Evolutionary conservation across 768 basidiomycete species (phyloP).

Genomic region (Lanmaoa rubissima): DNA sequence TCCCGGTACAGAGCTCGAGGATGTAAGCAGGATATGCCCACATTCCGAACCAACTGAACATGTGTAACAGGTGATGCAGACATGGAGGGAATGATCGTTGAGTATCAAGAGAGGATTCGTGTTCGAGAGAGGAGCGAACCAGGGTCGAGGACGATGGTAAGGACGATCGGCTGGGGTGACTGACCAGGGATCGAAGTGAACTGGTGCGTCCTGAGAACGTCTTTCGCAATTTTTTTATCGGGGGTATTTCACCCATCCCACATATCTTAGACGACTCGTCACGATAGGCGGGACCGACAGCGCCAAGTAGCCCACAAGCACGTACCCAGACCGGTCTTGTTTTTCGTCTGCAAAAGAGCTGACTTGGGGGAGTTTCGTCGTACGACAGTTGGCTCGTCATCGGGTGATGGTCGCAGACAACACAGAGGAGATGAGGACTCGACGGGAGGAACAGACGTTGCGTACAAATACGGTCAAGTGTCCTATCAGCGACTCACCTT

Average conservation of each 20-base stretch:
- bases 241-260: constrained; percentile 17
- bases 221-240: constrained; percentile 14
- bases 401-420: not conserved
- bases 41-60: not conserved
- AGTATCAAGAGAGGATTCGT: constrained; percentile 46
- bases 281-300: not conserved
- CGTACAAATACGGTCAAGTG: not conserved
- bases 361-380: not conserved
- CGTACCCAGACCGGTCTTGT: constrained; percentile 17
- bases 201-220: constrained; percentile 9
- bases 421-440: not conserved
- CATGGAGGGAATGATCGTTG: too few relatives aligned
- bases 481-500: not conserved
- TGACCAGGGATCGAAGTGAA: constrained; percentile 14
- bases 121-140: constrained; percentile 43
- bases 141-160: not conserved
- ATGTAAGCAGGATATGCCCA: not conserved
- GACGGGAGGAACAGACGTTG: not conserved
- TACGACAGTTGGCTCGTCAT: constrained; percentile 3
- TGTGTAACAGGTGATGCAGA: not conserved
- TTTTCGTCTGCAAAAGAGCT: constrained; percentile 14
- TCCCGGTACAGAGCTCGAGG: not conserved
- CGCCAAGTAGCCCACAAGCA: not conserved
- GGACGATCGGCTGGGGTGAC: not conserved
- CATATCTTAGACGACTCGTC: constrained; percentile 4